Evolutionary conservation across 441 rosid species (phyloP), one percentile per base, ranked within the genome.

Genomic region (Populus tomentosa): DNA sequence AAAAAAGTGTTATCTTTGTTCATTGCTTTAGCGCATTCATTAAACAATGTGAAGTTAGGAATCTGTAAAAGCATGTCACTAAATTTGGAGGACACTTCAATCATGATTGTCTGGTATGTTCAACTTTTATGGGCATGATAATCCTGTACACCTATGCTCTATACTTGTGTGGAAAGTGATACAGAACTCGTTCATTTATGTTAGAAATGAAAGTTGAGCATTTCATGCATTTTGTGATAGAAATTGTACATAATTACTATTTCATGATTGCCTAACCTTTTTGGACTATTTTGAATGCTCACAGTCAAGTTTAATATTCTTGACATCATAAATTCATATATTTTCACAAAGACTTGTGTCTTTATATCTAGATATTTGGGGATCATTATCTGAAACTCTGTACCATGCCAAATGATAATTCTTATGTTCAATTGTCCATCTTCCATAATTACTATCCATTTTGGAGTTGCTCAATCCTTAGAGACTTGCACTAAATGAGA

Each of bases 221-320:
- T 42, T 42, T 42, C 53, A 42, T 42, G 53, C 53, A 46, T 46
- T 46, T 46, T 46, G 56, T 13, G 56, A 46, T 4, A 46, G 6
- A 46, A 46, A 0, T 46, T 46, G 56, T 46, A 13, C 56, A 46
- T 46, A 46, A 46, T 46, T 46, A 46, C 56, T 28, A 2, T 28
- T 28, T 28, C 30, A 28, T 28, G 30, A 28, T 28, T 28, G 30
- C 30, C 2, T 28, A 28, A 28, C 30, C 30, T 28, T 28, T 28
- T 28, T 28, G 30, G 30, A 28, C 20, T 46, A 46, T 46, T 46
- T 46, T 46, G 56, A 42, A 65, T 82, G 65, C 78, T 71, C 74
- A 66, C 40, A n/a, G 36, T 74, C 65, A n/a, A 70, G 33, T 26
- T 71, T 72, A 40, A 42, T 26, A 40, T 78, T 69, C 36, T 13